These are phyloP conservation scores for Phalaenopsis aphrodite DNA, from an alignment of 106 monocot genomes.

Conservation along the genomic window DNA sequence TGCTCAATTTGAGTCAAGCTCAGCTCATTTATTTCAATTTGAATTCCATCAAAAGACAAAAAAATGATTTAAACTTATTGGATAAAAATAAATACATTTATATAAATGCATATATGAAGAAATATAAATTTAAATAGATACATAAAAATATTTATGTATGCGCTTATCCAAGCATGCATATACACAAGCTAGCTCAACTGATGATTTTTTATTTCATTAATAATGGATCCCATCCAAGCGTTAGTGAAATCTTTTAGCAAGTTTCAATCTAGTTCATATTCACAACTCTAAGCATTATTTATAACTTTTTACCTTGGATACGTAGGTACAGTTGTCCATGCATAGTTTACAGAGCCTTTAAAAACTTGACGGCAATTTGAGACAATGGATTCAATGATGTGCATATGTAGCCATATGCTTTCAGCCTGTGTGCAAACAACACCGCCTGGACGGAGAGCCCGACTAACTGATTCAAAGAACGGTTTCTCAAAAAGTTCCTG, in stretches of 20 bases:
- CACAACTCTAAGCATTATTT: background rate
- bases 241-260: background rate
- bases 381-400: conserved; percentile 83
- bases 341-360: conserved; percentile 90
- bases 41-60: too few species aligned
- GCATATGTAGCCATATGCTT: conserved; percentile 98
- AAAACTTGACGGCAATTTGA: conserved; percentile 68
- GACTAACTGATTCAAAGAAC: conserved; percentile 78
- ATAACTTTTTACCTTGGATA: conserved; percentile 63
- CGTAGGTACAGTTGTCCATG: conserved; percentile 97
- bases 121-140: too few species aligned
- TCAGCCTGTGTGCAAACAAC: conserved; percentile 94
- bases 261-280: background rate
- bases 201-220: background rate
- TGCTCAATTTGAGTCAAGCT: too few species aligned
- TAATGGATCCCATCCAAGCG: background rate
- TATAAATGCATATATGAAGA: too few species aligned
- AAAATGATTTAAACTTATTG: too few species aligned
- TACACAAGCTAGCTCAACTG: background rate
- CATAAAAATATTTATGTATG: too few species aligned
- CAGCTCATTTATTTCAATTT: too few species aligned
- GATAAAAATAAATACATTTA: too few species aligned
- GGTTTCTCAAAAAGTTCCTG: conserved; percentile 95
- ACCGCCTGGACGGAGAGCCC: conserved; percentile 77
- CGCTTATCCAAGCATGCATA: too few species aligned